These are phyloP conservation scores for Sclerotinia minor DNA, from an alignment of 2,329 filamentous ascomycete species.

Conservation along the genomic window DNA sequence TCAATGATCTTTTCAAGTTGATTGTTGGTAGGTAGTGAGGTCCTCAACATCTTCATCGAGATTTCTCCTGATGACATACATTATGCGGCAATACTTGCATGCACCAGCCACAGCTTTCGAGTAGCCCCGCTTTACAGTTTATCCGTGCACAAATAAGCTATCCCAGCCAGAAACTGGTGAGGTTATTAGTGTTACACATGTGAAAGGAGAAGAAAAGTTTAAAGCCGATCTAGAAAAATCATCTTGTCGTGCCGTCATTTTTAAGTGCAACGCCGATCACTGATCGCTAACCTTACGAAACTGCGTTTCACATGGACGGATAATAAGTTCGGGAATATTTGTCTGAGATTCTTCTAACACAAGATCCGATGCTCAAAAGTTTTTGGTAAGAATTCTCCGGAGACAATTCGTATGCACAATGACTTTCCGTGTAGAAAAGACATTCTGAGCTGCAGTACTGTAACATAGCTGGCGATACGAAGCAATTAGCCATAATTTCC, in stretches of 20 bases:
- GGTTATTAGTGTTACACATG: background rate
- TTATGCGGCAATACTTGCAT: slow-evolving; percentile 2
- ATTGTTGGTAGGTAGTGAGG: background rate
- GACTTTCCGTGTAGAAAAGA: background rate
- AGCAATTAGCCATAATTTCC: background rate
- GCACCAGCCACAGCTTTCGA: slow-evolving; percentile 2
- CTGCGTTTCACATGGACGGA: background rate
- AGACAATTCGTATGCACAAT: background rate
- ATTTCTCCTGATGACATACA: background rate
- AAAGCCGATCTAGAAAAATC: background rate
- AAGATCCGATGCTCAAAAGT: background rate
- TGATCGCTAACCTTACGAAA: background rate
- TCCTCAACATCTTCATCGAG: background rate
- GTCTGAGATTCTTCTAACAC: background rate
- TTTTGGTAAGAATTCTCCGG: background rate
- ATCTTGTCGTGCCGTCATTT: background rate
- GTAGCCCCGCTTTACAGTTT: background rate
- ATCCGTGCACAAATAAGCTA: background rate
- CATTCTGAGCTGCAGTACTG: background rate
- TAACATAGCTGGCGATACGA: slow-evolving; percentile 8
- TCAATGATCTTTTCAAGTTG: background rate
- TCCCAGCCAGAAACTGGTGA: too few relatives aligned
- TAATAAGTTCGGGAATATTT: slow-evolving; percentile 4
- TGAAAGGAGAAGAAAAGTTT: background rate
- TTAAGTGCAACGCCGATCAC: background rate